Percentiles rank a stretch among this genome's conserved stretches.
These are phyloP conservation scores for barley (Hordeum vulgare) DNA, from an alignment of 176 grass and related monocot genomes.

Conservation along the genomic window DNA sequence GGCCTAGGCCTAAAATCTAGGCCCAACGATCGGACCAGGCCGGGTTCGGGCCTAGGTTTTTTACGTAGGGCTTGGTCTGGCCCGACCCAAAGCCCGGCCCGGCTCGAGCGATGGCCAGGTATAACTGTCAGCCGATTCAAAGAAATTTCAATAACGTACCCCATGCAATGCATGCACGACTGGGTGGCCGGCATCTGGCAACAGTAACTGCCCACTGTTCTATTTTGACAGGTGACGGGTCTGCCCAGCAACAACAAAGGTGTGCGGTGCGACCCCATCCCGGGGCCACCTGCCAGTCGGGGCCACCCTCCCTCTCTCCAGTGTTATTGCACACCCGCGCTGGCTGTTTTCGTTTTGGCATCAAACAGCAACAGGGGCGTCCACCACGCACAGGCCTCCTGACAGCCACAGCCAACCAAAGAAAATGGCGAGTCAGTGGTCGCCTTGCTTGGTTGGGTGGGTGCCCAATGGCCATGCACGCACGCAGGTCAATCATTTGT, in stretches of 20 bases:
- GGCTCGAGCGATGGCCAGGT: too few species aligned
- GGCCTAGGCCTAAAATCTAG: too few species aligned
- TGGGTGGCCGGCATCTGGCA: neutral
- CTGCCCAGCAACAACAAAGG: neutral
- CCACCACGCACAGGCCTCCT: neutral
- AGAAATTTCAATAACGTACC: neutral
- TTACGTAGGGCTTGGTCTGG: too few species aligned
- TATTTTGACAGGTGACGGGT: neutral
- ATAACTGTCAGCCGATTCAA: neutral
- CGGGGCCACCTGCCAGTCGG: neutral
- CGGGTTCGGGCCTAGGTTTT: too few species aligned
- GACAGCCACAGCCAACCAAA: neutral
- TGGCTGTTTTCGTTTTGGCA: neutral
- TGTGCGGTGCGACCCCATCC: neutral
- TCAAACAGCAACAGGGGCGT: neutral
- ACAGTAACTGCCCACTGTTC: neutral
- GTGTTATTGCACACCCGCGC: neutral
- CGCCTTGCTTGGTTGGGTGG: neutral
- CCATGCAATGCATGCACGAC: neutral
- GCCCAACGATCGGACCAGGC: too few species aligned
- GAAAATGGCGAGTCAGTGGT: neutral
- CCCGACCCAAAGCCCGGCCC: too few species aligned
- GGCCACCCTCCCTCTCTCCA: neutral
- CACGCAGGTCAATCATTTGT: neutral
- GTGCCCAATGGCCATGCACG: too few species aligned